Conservation (phyloP, 495 filamentous ascomycete genomes). For the Pyrenula massariospora region DNA sequence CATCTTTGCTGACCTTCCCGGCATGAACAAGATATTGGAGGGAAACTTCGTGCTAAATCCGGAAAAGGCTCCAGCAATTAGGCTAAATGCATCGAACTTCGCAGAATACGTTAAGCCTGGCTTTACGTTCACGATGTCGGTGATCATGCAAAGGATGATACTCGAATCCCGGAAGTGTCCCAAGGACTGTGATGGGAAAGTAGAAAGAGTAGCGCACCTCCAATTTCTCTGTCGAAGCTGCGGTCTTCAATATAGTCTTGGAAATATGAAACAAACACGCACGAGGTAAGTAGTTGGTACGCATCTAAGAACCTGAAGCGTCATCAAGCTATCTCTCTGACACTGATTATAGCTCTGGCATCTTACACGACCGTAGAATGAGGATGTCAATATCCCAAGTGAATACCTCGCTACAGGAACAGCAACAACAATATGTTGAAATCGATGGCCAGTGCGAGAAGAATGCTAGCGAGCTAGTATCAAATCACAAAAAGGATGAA, state of each 20-base stretch:
- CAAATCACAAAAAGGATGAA: no score
- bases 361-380: no score
- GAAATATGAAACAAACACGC: no score
- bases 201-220: neutral
- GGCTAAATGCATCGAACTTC: neutral
- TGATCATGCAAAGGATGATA: neutral
- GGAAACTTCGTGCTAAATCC: neutral
- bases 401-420: no score
- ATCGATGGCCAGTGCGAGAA: no score
- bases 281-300: no score
- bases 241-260: neutral
- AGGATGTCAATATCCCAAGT: no score
- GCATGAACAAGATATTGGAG: neutral
- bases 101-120: neutral
- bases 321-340: no score
- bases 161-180: neutral
- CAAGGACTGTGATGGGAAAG: neutral
- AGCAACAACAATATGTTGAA: no score
- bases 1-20: neutral
- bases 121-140: neutral
- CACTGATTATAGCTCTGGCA: no score
- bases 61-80: neutral
- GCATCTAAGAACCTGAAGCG: no score
- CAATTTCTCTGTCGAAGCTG: neutral
- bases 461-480: no score